Evolutionary conservation across 1,284 basidiomycete genomes (phyloP).

Genomic region (Neotropicomus parvogracilis): DNA sequence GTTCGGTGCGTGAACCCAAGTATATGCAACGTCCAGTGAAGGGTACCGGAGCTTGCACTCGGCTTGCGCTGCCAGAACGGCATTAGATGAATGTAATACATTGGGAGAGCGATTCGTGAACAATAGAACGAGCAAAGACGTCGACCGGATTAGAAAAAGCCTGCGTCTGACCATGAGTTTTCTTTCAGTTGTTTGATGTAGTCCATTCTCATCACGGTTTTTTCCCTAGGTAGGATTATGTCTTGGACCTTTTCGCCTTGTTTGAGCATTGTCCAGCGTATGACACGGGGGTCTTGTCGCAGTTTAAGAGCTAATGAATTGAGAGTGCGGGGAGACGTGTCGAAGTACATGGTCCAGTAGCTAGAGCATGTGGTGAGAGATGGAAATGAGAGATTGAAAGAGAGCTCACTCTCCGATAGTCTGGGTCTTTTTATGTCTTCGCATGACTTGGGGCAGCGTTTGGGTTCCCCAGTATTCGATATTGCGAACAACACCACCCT

Average conservation of each 20-base stretch:
- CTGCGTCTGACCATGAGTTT: constrained; percentile 29
- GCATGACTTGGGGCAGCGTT: constrained; percentile 75
- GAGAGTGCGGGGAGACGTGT: constrained; percentile 73
- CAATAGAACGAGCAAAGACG: not conserved
- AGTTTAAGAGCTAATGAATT: constrained; percentile 62
- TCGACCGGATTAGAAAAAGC: constrained; percentile 9
- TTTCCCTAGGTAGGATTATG: constrained; percentile 42
- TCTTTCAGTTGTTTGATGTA: constrained; percentile 23
- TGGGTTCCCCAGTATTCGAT: constrained; percentile 75
- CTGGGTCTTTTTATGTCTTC: constrained; percentile 62
- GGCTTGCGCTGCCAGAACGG: not conserved
- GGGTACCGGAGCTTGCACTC: no score
- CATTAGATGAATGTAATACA: constrained; percentile 7
- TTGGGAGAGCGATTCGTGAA: not conserved
- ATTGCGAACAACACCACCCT: constrained; percentile 77
- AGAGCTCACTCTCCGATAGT: constrained; percentile 72
- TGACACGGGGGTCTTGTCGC: constrained; percentile 75
- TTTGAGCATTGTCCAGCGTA: constrained; percentile 81
- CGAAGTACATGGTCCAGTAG: constrained; percentile 89
- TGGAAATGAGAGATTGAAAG: not conserved
- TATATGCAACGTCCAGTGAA: no score
- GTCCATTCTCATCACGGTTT: constrained; percentile 35
- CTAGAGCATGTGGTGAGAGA: constrained; percentile 40
- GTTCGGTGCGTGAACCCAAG: no score
- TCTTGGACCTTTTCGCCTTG: constrained; percentile 73